Base-by-base conservation (phyloP, 2,329 filamentous ascomycete species). In the Dothideomycetes sp. region DNA sequence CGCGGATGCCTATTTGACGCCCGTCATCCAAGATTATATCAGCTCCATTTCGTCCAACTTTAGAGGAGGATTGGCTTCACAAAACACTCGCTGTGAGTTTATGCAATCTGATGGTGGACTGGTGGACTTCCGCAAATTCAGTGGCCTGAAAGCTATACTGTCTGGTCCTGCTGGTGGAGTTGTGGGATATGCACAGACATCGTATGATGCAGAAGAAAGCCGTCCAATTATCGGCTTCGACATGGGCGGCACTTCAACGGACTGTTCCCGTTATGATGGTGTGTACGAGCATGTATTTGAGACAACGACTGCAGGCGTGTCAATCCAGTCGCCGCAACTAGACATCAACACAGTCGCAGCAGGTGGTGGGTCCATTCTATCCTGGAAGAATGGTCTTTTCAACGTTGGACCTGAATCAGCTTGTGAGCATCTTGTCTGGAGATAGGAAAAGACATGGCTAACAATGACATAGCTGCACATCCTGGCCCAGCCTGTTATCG, bases 171-270 rank as follows among this genome's bases (percentile, higher is more conserved):
- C 58, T 10, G 57, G 56, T 3, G 58, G 58, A 19, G 57, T 60
- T 2, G 54, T 60, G 0, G 57, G 57, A 3, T 51, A 54, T 36
- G 48, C 51, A 3, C 48, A 50, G 35, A 56, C 57, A 1, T 61
- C 46, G 19, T 61, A 51, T 35, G 52, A 57, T 22, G n/a, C 42
- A 0, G 38, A 50, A 7, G 88, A 84, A 4, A 81, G 77, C 52
- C 83, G 75, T 1, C 51, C 56, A 4, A 44, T 60, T 1, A 51
- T 60, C 16, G 56, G 56, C 0, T 55, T 48, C 17, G 42, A 47
- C 30, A 45, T 47, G 44, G 55, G 55, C 22, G 55, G 55, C 11
- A 58, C 55, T 3, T 48, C 43, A 7, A 58, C 56, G 11, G 57
- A 60, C 44, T 50, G 58, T 9, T 54, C 49, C 8, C 48, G 56